Evolutionary conservation across 2,329 filamentous ascomycete genomes (phyloP).

Genomic region (Hymenoscyphus fructigenus): DNA sequence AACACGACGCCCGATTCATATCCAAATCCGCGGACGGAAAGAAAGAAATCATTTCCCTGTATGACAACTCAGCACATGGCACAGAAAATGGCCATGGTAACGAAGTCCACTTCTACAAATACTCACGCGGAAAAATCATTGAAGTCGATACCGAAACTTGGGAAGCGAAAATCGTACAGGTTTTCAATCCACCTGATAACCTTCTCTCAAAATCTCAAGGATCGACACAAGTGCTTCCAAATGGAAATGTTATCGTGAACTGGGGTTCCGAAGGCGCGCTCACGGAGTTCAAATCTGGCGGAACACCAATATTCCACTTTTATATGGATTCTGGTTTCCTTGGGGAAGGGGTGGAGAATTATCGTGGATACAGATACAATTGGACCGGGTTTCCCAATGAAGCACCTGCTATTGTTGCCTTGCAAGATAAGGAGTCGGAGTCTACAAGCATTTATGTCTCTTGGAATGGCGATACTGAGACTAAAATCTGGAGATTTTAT

Average conservation of each 20-base stretch:
- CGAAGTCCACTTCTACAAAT: conserved; percentile 13
- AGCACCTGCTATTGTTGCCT: conserved; percentile 40
- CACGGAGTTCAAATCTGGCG: conserved; percentile 33
- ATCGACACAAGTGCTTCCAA: conserved; percentile 25
- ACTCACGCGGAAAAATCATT: conserved; percentile 28
- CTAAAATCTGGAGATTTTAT: conserved; percentile 48
- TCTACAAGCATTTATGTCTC: conserved; percentile 48
- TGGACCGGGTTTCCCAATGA: conserved; percentile 41
- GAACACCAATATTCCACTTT: conserved; percentile 40
- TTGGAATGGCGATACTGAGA: conserved; percentile 53
- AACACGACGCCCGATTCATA: conserved; percentile 48
- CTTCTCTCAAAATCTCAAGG: conserved; percentile 29
- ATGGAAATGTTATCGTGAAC: conserved; percentile 29
- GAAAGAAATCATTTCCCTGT: conserved; percentile 25
- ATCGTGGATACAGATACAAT: conserved; percentile 41
- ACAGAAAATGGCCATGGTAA: conserved; percentile 12
- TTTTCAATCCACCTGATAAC: conserved; percentile 24
- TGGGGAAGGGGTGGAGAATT: conserved; percentile 38
- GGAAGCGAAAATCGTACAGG: conserved; percentile 23
- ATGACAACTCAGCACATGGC: conserved; percentile 24
- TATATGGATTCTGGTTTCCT: conserved; percentile 39
- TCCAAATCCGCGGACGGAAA: conserved; percentile 13
- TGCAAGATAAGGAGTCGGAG: conserved; percentile 29
- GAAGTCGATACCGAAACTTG: conserved; percentile 23
- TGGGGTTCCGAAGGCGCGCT: conserved; percentile 29